A percentile compares a stretch with the other conserved stretches of the same genome.
Evolutionary conservation across 192 early-diverging fungal species (phyloP).

Genomic region (Gryganskiella cystojenkinii): DNA sequence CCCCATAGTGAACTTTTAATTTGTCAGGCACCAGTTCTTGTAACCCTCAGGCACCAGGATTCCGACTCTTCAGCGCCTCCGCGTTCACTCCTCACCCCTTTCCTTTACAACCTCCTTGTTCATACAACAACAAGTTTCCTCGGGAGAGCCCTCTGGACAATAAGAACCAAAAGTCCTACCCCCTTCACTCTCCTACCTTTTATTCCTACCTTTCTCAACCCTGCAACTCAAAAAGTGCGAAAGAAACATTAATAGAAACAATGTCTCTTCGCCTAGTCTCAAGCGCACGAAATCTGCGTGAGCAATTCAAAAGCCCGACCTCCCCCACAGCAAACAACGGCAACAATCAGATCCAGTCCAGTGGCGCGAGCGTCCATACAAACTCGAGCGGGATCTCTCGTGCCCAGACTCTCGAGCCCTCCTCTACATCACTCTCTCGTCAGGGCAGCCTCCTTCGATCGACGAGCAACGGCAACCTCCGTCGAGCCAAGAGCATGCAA

Average conservation of each 20-base stretch:
- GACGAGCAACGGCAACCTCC: conserved; percentile 22
- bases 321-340: background rate
- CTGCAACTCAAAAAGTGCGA: no score
- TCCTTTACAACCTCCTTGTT: no score
- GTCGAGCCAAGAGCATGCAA: conserved; percentile 28
- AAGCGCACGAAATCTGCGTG: conserved; percentile 40
- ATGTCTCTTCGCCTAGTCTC: conserved; percentile 43
- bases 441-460: conserved; percentile 32
- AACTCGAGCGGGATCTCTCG: conserved; percentile 12
- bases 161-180: no score
- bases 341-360: conserved; percentile 5
- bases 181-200: no score
- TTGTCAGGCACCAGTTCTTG: no score
- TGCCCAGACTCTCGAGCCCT: conserved; percentile 17
- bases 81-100: no score
- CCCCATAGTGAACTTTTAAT: no score
- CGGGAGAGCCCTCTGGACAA: no score
- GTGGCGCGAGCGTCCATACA: conserved; percentile 10
- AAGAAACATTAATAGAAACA: background rate
- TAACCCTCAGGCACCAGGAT: no score
- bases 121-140: no score
- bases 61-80: no score
- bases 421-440: conserved; percentile 15
- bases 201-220: no score
- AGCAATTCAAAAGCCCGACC: conserved; percentile 19